These are phyloP conservation scores for Zhuliangozyma parablackwelliae DNA, from an alignment of 1,139 yeast genomes.

Conservation along the genomic window DNA sequence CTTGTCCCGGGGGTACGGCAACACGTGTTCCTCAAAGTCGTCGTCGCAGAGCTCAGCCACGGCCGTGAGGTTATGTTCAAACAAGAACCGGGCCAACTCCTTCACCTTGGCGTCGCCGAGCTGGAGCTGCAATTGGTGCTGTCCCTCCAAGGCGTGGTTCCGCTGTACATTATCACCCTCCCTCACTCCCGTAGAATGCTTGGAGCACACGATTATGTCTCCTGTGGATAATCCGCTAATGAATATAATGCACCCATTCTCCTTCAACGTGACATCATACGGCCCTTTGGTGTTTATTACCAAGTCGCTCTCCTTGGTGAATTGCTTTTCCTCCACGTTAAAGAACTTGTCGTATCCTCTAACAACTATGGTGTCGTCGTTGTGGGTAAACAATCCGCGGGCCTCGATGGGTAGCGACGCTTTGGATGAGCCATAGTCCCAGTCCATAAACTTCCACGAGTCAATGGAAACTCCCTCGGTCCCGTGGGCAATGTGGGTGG, in stretches of 20 bases:
- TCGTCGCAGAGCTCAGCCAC: constrained; percentile 95
- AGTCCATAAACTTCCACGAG: constrained; percentile 83
- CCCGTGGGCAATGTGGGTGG: constrained; percentile 15
- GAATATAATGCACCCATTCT: constrained; percentile 90
- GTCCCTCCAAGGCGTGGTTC: constrained; percentile 79
- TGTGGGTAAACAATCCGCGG: constrained; percentile 73
- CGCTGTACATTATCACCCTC: constrained; percentile 30
- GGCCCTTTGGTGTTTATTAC: constrained; percentile 60
- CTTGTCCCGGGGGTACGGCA: constrained; percentile 60
- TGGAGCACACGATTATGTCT: constrained; percentile 75
- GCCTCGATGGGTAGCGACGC: constrained; percentile 66
- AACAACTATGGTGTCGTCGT: constrained; percentile 50
- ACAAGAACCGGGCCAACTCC: constrained; percentile 55
- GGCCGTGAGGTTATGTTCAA: constrained; percentile 61
- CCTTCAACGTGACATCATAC: constrained; percentile 75
- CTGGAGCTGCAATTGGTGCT: constrained; percentile 52
- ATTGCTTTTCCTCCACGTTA: constrained; percentile 62
- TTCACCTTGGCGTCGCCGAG: constrained; percentile 30
- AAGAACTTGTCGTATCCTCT: constrained; percentile 96
- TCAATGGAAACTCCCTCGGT: constrained; percentile 12
- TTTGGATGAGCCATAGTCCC: constrained; percentile 64
- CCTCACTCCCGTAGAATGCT: constrained; percentile 77
- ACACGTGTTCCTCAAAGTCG: constrained; percentile 86
- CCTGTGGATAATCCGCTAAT: constrained; percentile 76
- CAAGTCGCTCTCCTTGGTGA: constrained; percentile 50